Evolutionary conservation across 805 yeast species (phyloP).

Genomic region (Isabelozyma pseudorhagii): DNA sequence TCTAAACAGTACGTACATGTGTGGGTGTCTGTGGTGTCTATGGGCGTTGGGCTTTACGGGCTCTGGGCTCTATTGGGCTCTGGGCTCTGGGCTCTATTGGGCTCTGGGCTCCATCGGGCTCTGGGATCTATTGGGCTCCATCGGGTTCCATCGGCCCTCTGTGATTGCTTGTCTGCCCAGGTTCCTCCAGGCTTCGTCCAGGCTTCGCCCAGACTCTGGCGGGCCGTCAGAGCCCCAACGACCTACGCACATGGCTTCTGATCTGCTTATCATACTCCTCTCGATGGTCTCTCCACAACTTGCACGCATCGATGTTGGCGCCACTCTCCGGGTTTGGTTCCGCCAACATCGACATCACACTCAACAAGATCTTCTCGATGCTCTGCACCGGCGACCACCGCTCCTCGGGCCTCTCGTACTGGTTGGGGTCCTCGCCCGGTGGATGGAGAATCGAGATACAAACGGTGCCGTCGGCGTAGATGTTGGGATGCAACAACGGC

Average conservation of each 20-base stretch:
- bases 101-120: no score
- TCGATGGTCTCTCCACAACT: slow-evolving; percentile 87
- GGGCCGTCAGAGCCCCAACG: slow-evolving; percentile 57
- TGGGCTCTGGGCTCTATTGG: no score
- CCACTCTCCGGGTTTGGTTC: slow-evolving; percentile 97
- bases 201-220: background rate
- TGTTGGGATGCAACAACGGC: slow-evolving; percentile 87
- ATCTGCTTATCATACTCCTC: slow-evolving; percentile 65
- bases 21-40: no score
- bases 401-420: slow-evolving; percentile 93
- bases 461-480: slow-evolving; percentile 91
- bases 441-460: slow-evolving; percentile 94
- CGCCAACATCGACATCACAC: slow-evolving; percentile 94
- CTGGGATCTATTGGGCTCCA: no score
- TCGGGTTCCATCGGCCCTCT: no score
- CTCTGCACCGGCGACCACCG: slow-evolving; percentile 98
- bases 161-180: no score
- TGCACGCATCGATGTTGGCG: slow-evolving; percentile 78
- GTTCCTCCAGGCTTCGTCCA: no score
- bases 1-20: no score
- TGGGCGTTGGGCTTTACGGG: no score
- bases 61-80: no score
- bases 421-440: slow-evolving; percentile 96
- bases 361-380: slow-evolving; percentile 90
- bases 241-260: slow-evolving; percentile 60